phyloP scores from a whole-genome alignment of 2,329 filamentous ascomycete genomes.

The Metarhizium anisopliae region DNA sequence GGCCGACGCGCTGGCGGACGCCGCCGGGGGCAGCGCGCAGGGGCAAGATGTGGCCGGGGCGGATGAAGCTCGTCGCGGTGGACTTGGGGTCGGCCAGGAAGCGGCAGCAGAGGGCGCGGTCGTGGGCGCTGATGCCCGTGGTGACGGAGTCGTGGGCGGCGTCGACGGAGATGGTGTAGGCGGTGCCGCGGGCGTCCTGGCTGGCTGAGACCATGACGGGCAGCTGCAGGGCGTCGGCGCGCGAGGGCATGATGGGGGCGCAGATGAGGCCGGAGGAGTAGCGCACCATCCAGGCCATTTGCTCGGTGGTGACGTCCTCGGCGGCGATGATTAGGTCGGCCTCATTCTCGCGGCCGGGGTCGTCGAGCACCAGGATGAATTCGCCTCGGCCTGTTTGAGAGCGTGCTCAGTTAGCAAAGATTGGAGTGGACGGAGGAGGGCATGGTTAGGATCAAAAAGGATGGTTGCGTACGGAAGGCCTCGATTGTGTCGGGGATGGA shows the following conservation, averaged over 20 bases:
- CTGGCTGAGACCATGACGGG: constrained; percentile 75
- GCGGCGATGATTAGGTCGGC: constrained; percentile 96
- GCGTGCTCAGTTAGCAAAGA: constrained; percentile 4
- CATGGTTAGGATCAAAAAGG: background rate
- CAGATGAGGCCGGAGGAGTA: constrained; percentile 88
- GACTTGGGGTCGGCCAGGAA: constrained; percentile 60
- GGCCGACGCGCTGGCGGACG: constrained; percentile 69
- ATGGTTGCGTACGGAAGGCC: constrained; percentile 48
- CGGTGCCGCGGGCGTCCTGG: constrained; percentile 82
- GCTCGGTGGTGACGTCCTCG: constrained; percentile 69
- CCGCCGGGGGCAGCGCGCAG: constrained; percentile 72
- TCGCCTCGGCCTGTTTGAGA: constrained; percentile 58
- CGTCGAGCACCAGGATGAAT: constrained; percentile 94
- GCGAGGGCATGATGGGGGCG: constrained; percentile 65
- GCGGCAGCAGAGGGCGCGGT: constrained; percentile 74
- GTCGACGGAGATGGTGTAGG: constrained; percentile 89
- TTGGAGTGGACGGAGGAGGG: background rate
- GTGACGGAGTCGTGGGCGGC: constrained; percentile 62
- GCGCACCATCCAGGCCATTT: constrained; percentile 95
- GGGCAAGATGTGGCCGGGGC: constrained; percentile 87
- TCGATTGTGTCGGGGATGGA: constrained; percentile 55
- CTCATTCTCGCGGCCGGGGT: constrained; percentile 89
- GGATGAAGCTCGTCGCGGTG: constrained; percentile 54
- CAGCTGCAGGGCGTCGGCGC: constrained; percentile 63
- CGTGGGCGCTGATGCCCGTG: constrained; percentile 85